A percentile compares a stretch with the other conserved stretches of the same genome.
These are phyloP conservation scores for Plasmodium berghei DNA, from an alignment of 169 alveolate species.

Conservation along the genomic window DNA sequence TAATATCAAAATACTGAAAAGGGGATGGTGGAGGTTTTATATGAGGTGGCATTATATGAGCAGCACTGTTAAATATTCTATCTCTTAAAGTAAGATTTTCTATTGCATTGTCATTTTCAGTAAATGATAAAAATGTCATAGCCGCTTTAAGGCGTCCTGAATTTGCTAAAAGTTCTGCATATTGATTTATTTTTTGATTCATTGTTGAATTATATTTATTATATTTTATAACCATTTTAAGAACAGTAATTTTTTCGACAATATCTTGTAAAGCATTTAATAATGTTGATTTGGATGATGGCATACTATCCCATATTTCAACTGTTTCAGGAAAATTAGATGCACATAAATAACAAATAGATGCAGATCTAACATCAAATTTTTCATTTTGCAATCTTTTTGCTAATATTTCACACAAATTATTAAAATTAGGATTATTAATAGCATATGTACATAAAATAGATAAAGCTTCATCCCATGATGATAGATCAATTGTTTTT, in stretches of 20 bases:
- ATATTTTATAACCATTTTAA: constrained; percentile 78
- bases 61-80: constrained; percentile 81
- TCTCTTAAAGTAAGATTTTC: constrained; percentile 78
- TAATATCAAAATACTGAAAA: constrained; percentile 74
- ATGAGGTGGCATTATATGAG: constrained; percentile 67
- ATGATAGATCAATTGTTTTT: constrained; percentile 71
- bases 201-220: constrained; percentile 77
- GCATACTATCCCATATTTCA: constrained; percentile 85
- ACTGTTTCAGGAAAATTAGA: constrained; percentile 83
- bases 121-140: constrained; percentile 80
- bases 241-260: constrained; percentile 82
- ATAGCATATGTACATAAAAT: constrained; percentile 78
- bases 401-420: constrained; percentile 78
- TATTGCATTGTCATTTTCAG: constrained; percentile 76
- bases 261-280: constrained; percentile 78
- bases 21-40: constrained; percentile 78
- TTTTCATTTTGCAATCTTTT: constrained; percentile 80
- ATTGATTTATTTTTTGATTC: constrained; percentile 80
- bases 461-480: constrained; percentile 84
- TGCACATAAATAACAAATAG: constrained; percentile 86
- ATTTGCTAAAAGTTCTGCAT: constrained; percentile 82
- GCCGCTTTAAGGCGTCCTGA: constrained; percentile 83
- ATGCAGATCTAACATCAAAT: constrained; percentile 83
- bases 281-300: constrained; percentile 79
- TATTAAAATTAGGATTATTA: constrained; percentile 69